Evolutionary conservation across 2,329 filamentous ascomycete genomes (phyloP), one percentile per base, ranked within the genome.

Genomic region (Ilyonectria sp.): DNA sequence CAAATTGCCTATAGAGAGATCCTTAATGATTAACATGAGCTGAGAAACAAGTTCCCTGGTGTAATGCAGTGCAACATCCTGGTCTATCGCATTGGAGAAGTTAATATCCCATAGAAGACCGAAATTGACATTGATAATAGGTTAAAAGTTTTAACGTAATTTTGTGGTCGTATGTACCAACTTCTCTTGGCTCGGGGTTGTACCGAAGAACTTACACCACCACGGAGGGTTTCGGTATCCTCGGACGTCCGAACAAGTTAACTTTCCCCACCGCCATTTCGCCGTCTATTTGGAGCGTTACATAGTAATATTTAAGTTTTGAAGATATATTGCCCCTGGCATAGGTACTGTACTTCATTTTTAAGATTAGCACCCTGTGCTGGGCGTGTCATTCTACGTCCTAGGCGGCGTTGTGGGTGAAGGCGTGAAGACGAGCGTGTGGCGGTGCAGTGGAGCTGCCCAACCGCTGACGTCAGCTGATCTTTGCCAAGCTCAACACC

Each of bases 391-490:
- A 31, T 50, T 26, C 23, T 6, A n/a, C n/a, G 8, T 50, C 29
- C 8, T 8, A 2, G 10, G 50, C 11, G 10, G 50, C 21, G n/a
- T n/a, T 33, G 10, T 53, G 9, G n/a, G 6, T 3, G n/a, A 26
- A 26, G 26, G 6, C 26, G 29, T 29, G 8, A 50, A 15, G 19
- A 35, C 29, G n/a, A 55, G 35, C 54, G 46, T 35, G 54, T 63
- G 61, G 47, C 31, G 33, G 31, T 37, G 26, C 23, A 6, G 31
- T 47, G 44, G 44, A 46, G n/a, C 40, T 46, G 13, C 23, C 11
- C 17, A 31, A 61, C 53, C 65, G 65, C 65, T 68, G 65, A 68
- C 65, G 65, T 68, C 65, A 68, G 65, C 65, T 68, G 65, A 68
- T 44, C n/a, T 43, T 26, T 50, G 21, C 4, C 11, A 46, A 64